A percentile compares a stretch with the other conserved stretches of the same genome.
Evolutionary conservation across 2,329 filamentous ascomycete species (phyloP).

Genomic region (Calonectria montana): DNA sequence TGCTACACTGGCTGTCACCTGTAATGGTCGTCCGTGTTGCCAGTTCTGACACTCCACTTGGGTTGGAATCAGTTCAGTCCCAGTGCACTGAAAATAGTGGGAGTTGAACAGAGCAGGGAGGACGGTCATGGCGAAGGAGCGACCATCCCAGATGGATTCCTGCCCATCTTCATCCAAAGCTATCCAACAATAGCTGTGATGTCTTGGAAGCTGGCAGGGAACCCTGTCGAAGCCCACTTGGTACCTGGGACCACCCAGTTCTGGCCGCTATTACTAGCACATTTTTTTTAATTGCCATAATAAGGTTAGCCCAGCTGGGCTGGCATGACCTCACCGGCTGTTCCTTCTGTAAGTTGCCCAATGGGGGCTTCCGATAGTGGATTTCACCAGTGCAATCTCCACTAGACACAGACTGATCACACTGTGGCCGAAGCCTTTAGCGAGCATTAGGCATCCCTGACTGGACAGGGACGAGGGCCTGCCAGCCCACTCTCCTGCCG

Average conservation of each 20-base stretch:
- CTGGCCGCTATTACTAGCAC: slow-evolving; percentile 11
- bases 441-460: background rate
- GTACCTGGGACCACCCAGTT: background rate
- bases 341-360: background rate
- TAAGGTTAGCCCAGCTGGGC: slow-evolving; percentile 28
- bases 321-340: slow-evolving; percentile 24
- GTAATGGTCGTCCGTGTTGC: background rate
- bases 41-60: slow-evolving; percentile 10
- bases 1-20: slow-evolving; percentile 14
- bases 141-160: background rate
- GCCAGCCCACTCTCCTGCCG: background rate
- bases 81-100: background rate
- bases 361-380: background rate
- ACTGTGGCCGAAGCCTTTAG: slow-evolving; percentile 5
- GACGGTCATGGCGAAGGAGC: background rate
- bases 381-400: background rate
- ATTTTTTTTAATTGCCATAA: slow-evolving; percentile 10
- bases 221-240: slow-evolving; percentile 10
- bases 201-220: background rate
- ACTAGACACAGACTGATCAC: slow-evolving; percentile 5
- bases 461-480: background rate
- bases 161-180: background rate
- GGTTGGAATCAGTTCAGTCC: background rate
- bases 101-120: background rate
- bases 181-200: background rate